Evolutionary conservation across 352 stramenopile genomes (phyloP), one percentile per base, ranked within the genome.

Genomic region (Phytophthora vignae): DNA sequence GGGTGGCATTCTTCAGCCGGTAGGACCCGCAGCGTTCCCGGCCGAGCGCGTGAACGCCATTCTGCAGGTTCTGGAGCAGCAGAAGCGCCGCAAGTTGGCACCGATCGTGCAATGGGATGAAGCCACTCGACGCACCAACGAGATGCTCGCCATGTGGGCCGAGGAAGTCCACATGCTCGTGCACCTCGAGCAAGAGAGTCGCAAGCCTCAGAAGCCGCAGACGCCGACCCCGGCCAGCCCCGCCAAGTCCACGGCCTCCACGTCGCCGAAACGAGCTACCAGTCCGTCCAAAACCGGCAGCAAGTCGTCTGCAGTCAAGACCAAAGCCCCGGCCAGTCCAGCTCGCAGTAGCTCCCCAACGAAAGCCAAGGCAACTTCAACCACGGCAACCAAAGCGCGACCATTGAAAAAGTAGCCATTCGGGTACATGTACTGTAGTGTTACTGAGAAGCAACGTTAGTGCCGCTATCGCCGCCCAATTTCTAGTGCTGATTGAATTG

Each of bases 141-240:
- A 93, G 57, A 57, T 74, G 55, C 62, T 93, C 27, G 60, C 75
- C 7, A 93, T 93, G 85, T 91, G 77, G 57, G 75, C 75, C 0
- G 85, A 93, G 60, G 85, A 93, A 59, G 48, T 92, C 1, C 76
- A 81, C 44, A 89, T 76, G 64, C 78, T 87, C 42, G 50, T 91
- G 8, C 75, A 77, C 46, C 54, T 82, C 17, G 81, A 91, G 58
- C 82, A 90, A 48, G 82, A 93, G 56, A 90, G 68, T n/a, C 80
- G 82, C 38, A 87, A 87, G 48, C 75, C 83, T 0, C 85, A 88
- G 65, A 87, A 84, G 67, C 48, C 69, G 5, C 38, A 14, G 12
- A 17, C 38, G 12, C 38, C 38, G 6, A 3, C 53, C 2, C n/a
- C 62, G 2, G 19, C 42, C 1, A 73, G 36, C 12, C 48, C 69